A percentile compares a stretch with the other conserved stretches of the same genome.
Conservation (phyloP, 352 stramenopile genomes). For the Phytophthora ramorum region DNA sequence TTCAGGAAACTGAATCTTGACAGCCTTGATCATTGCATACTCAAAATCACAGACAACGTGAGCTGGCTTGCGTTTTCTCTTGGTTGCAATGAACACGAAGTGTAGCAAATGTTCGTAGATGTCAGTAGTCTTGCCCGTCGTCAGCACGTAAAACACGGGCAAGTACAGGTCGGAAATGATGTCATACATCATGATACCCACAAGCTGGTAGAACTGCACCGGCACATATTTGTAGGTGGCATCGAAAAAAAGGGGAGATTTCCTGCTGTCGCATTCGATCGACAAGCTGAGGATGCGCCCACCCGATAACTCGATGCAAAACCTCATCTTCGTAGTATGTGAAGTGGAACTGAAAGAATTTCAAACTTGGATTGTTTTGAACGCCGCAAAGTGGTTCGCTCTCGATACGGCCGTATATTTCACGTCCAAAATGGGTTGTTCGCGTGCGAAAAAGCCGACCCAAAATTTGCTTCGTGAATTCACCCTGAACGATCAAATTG, state of each 20-base stretch:
- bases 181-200: constrained; percentile 18
- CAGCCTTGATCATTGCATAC: no score
- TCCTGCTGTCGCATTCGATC: constrained; percentile 1
- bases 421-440: neutral
- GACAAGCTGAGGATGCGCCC: constrained; percentile 1
- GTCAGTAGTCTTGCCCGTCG: constrained; percentile 4
- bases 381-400: constrained; percentile 4
- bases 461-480: no score
- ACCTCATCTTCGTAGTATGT: constrained; percentile 22
- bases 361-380: neutral
- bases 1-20: no score
- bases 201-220: constrained; percentile 12
- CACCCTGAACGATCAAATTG: no score
- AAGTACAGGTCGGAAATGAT: constrained; percentile 8
- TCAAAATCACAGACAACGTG: no score
- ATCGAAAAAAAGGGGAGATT: constrained; percentile 8
- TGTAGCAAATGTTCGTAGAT: constrained; percentile 3
- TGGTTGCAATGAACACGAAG: neutral
- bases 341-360: constrained; percentile 15
- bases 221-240: constrained; percentile 11
- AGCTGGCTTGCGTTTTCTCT: no score
- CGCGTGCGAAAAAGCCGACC: neutral
- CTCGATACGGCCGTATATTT: constrained; percentile 3
- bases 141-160: constrained; percentile 9
- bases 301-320: no score